Percentiles rank a stretch among this genome's conserved stretches.
Evolutionary conservation across 176 grass and related monocot genomes (phyloP).

Genomic region (Phragmites australis): DNA sequence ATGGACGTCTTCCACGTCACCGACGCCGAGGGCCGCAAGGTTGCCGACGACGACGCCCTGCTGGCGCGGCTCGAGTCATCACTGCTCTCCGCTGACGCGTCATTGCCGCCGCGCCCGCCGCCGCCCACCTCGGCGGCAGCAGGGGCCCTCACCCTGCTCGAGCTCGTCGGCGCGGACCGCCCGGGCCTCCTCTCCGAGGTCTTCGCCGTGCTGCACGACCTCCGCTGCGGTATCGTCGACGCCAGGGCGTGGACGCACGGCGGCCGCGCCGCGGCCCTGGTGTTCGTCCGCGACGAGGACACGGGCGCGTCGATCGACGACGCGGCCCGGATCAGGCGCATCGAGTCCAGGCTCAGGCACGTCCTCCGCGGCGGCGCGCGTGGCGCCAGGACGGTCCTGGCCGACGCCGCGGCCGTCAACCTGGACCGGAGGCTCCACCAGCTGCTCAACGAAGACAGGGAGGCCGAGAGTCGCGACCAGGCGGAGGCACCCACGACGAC

Average conservation of each 20-base stretch:
- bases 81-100: slow-evolving; percentile 35
- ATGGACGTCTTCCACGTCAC: slow-evolving; percentile 99
- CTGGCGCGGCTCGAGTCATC: slow-evolving; percentile 58
- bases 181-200: slow-evolving; percentile 90
- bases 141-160: slow-evolving; percentile 45
- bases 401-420: slow-evolving; percentile 33
- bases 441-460: slow-evolving; percentile 66
- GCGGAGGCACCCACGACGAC: background rate
- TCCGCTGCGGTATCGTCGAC: slow-evolving; percentile 61
- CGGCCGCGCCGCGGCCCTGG: slow-evolving; percentile 63
- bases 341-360: slow-evolving; percentile 62
- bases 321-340: slow-evolving; percentile 41
- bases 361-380: slow-evolving; percentile 65
- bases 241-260: slow-evolving; percentile 89
- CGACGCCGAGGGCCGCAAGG: slow-evolving; percentile 67
- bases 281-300: slow-evolving; percentile 67
- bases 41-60: slow-evolving; percentile 54
- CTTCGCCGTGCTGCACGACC: slow-evolving; percentile 82
- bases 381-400: slow-evolving; percentile 49
- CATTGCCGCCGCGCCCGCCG: slow-evolving; percentile 21
- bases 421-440: slow-evolving; percentile 88
- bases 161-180: slow-evolving; percentile 81
- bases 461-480: slow-evolving; percentile 30
- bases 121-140: background rate
- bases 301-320: slow-evolving; percentile 55